Evolutionary conservation across 352 stramenopile species (phyloP).

Genomic region (Chrysophaeum taylorii): DNA sequence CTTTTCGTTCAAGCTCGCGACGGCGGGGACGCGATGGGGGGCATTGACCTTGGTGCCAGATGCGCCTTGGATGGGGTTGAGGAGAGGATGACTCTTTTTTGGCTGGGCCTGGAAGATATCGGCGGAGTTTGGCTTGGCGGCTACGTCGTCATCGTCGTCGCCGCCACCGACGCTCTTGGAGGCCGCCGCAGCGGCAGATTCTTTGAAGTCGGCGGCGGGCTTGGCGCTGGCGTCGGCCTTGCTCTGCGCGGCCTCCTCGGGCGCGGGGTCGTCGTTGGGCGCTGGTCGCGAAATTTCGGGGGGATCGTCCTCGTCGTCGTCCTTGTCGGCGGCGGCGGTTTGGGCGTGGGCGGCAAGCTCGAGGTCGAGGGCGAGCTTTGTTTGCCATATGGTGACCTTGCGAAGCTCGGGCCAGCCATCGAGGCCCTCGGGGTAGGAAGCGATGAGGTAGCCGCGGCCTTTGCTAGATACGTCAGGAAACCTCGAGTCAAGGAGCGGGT

Average conservation of each 20-base stretch:
- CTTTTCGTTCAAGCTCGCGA: conserved; percentile 21
- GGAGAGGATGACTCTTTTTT: neutral
- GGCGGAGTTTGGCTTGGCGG: neutral
- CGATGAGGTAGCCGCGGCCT: conserved; percentile 41
- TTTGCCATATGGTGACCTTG: conserved; percentile 42
- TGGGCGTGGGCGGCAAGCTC: neutral
- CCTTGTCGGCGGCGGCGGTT: neutral
- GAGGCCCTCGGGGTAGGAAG: conserved; percentile 31
- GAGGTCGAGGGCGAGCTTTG: neutral
- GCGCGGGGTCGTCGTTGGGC: neutral
- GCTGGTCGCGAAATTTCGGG: neutral
- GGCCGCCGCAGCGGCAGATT: too few species aligned
- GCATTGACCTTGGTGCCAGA: conserved; percentile 22
- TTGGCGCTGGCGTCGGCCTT: neutral
- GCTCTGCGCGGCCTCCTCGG: neutral
- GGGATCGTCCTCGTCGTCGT: neutral
- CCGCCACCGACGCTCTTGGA: neutral
- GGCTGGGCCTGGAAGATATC: neutral
- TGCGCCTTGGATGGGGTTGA: neutral
- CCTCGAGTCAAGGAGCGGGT: conserved; percentile 76
- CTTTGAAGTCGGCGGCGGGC: neutral
- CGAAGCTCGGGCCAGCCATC: conserved; percentile 38
- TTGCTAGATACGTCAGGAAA: conserved; percentile 71
- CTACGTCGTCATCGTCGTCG: neutral
- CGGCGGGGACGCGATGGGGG: conserved; percentile 27